Percentiles rank a stretch among this genome's conserved stretches.
These are phyloP conservation scores for Talaromyces thailandensis DNA, from an alignment of 495 filamentous ascomycete species.

Conservation along the genomic window DNA sequence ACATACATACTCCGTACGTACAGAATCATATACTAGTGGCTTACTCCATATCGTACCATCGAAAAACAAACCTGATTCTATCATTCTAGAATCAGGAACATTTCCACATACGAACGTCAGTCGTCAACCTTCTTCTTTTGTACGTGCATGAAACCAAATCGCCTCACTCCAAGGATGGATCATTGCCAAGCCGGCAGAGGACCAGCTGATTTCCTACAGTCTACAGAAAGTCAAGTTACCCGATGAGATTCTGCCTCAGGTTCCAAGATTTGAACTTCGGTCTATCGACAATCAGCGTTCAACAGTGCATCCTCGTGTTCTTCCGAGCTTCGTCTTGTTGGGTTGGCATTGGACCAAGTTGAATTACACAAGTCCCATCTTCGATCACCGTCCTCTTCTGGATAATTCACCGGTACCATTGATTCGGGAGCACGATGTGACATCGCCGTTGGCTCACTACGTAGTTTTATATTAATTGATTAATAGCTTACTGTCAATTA, in stretches of 20 bases:
- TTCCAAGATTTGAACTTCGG: too few species aligned
- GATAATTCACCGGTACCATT: background rate
- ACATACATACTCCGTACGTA: too few species aligned
- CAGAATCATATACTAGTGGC: background rate
- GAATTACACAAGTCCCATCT: background rate
- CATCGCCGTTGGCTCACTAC: background rate
- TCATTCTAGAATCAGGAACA: background rate
- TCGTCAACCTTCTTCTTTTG: background rate
- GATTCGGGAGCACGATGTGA: background rate
- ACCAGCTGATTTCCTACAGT: background rate
- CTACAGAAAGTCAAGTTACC: background rate
- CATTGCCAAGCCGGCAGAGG: background rate
- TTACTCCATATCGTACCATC: background rate
- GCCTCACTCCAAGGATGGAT: background rate
- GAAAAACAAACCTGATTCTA: background rate
- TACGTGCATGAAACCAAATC: background rate
- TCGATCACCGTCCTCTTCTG: background rate
- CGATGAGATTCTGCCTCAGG: too few species aligned
- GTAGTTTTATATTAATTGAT: background rate
- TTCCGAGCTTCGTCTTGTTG: background rate
- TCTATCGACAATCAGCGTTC: background rate
- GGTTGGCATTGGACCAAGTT: background rate
- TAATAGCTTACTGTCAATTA: background rate
- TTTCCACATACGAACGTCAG: background rate
- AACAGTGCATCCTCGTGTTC: background rate